Conservation (phyloP, 2,329 filamentous ascomycete species). For the Arachnomyces sp. region DNA sequence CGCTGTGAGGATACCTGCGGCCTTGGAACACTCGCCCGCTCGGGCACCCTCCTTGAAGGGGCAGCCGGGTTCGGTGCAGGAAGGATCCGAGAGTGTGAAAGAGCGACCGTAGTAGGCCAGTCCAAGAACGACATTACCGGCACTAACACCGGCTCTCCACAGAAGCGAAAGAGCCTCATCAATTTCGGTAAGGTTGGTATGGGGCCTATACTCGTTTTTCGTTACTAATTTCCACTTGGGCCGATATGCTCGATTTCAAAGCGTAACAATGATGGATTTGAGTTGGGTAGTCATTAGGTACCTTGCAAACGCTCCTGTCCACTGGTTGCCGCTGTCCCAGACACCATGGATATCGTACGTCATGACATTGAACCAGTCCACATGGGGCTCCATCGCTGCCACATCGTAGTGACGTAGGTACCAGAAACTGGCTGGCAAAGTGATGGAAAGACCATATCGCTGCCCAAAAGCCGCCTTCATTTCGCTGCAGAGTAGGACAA, state of each 20-base stretch:
- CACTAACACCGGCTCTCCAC: slow-evolving; percentile 34
- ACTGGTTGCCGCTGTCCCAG: slow-evolving; percentile 1
- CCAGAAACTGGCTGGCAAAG: slow-evolving; percentile 12
- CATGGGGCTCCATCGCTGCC: slow-evolving; percentile 10
- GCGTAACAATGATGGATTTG: too few species aligned
- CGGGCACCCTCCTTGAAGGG: slow-evolving; percentile 16
- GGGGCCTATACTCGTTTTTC: too few species aligned
- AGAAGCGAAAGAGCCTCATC: slow-evolving; percentile 31
- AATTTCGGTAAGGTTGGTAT: too few species aligned
- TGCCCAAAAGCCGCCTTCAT: slow-evolving; percentile 3
- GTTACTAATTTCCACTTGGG: too few species aligned
- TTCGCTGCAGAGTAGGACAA: slow-evolving; percentile 8
- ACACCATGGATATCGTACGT: slow-evolving; percentile 18
- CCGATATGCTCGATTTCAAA: too few species aligned
- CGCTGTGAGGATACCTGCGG: too few species aligned
- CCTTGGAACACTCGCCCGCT: too few species aligned
- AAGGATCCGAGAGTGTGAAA: slow-evolving; percentile 26
- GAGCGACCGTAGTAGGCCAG: slow-evolving; percentile 42
- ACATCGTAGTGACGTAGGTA: slow-evolving; percentile 21
- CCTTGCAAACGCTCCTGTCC: too few species aligned
- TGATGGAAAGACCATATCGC: slow-evolving; percentile 8
- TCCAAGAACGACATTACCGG: slow-evolving; percentile 35
- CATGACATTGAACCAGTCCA: slow-evolving; percentile 24
- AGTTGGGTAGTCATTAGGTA: too few species aligned
- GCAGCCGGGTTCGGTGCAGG: slow-evolving; percentile 17